phyloP scores from a whole-genome alignment of 2,329 filamentous ascomycete genomes.

The Piedraia hortae region DNA sequence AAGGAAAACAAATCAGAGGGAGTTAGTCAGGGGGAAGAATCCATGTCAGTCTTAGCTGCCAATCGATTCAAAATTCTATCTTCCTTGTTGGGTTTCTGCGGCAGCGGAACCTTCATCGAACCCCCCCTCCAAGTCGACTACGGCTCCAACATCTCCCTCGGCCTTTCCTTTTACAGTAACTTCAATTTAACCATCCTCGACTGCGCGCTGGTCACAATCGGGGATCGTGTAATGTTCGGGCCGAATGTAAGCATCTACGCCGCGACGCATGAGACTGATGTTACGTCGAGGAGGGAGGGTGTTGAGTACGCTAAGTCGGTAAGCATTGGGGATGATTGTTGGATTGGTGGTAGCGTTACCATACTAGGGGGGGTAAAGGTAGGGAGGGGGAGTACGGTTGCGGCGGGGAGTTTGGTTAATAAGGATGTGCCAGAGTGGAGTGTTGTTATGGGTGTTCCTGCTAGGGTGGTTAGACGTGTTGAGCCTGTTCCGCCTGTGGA shows the following conservation, averaged over 20 bases:
- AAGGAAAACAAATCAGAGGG: no score
- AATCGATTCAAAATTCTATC: no score
- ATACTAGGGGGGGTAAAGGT: slow-evolving; percentile 30
- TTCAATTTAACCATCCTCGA: slow-evolving; percentile 69
- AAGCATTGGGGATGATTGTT: slow-evolving; percentile 45
- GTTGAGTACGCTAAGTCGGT: slow-evolving; percentile 43
- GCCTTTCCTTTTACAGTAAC: slow-evolving; percentile 58
- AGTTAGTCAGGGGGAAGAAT: no score
- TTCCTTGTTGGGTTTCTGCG: no score
- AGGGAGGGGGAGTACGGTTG: slow-evolving; percentile 25
- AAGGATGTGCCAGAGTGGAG: slow-evolving; percentile 21
- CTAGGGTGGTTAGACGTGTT: slow-evolving; percentile 8
- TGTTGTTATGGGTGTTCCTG: slow-evolving; percentile 21
- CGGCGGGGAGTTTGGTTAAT: slow-evolving; percentile 27
- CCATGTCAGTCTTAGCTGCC: no score
- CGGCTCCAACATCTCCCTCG: slow-evolving; percentile 79
- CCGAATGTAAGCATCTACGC: slow-evolving; percentile 72
- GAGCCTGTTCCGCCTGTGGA: slow-evolving; percentile 4
- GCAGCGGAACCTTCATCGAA: slow-evolving; percentile 53
- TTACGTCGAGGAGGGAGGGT: slow-evolving; percentile 45
- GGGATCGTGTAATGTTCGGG: slow-evolving; percentile 40
- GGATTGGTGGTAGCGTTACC: slow-evolving; percentile 33
- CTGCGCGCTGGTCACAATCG: slow-evolving; percentile 57
- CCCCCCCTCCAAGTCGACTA: slow-evolving; percentile 83
- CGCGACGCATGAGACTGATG: slow-evolving; percentile 42